phyloP scores from a whole-genome alignment of 1,284 basidiomycete genomes.

The Trichosporon sp. region DNA sequence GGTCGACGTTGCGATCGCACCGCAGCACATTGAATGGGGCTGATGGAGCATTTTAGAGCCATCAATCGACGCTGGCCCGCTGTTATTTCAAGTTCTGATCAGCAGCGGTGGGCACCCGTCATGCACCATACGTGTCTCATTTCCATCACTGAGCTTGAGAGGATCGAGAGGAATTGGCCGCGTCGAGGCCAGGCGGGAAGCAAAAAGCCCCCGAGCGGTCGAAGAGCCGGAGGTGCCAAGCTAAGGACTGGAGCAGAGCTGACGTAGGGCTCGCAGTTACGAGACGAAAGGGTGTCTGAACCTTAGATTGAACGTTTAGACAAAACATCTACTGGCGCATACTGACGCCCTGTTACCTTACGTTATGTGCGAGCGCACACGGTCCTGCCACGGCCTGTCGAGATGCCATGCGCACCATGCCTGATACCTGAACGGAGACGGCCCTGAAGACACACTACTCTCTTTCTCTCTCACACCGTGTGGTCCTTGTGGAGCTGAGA shows the following conservation, averaged over 20 bases:
- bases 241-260: background rate
- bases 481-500: background rate
- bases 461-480: background rate
- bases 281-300: background rate
- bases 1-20: background rate
- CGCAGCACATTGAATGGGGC: background rate
- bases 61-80: background rate
- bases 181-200: background rate
- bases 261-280: background rate
- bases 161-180: background rate
- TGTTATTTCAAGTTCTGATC: background rate
- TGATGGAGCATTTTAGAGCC: background rate
- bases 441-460: no score
- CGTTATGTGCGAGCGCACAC: background rate
- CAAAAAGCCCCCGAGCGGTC: background rate
- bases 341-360: background rate
- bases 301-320: background rate
- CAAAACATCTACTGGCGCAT: background rate
- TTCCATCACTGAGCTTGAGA: background rate
- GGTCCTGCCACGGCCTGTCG: background rate
- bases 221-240: background rate
- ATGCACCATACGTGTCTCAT: background rate
- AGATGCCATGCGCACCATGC: background rate
- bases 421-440: background rate
- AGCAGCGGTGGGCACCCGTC: background rate